Base-by-base conservation (phyloP, 2,329 filamentous ascomycete species). In the Ophiostoma ulmi region DNA sequence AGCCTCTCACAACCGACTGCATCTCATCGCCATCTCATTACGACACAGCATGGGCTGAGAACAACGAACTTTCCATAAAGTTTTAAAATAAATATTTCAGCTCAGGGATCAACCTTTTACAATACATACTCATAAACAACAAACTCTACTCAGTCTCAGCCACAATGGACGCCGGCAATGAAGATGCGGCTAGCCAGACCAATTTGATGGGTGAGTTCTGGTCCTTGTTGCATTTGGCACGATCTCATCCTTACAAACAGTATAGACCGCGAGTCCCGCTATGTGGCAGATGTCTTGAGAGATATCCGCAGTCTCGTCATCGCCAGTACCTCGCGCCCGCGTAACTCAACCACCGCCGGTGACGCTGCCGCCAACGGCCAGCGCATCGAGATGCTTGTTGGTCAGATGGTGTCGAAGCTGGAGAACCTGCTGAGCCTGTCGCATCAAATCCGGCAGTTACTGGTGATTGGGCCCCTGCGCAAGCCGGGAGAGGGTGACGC, bases 371-470 rank as follows among this genome's bases (percentile, higher is more conserved):
- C 80, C 70, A 81, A 80, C 75, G 77, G 76, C 66, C 77, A 82
- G 78, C 78, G 76, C 5, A 80, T 83, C 75, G 78, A 81, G 65
- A 78, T 78, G 5, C 78, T 80, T 72, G 77, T 77, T 26, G 75
- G 77, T n/a, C 78, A 77, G 0, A 72, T 83, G 63, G 79, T 82
- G 73, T 6, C 79, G 75, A 80, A 80, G 10, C 74, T 80, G 39
- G 77, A 85, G 72, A 81, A 84, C 71, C 78, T 86, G 3, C 78
- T 85, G 4, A 75, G 77, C 38, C 77, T 86, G 14, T 84, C 79
- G 22, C 81, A 83, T 52, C 81, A 82, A 73, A 78, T 86, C 71
- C 83, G 84, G 73, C 80, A 83, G 70, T 78, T 85, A 35, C 85
- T 83, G 83, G 78, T 84, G 13, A 80, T 81, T 70, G 84, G 84